Conservation (phyloP, 257 asterid species). For the Salvia miltiorrhiza region DNA sequence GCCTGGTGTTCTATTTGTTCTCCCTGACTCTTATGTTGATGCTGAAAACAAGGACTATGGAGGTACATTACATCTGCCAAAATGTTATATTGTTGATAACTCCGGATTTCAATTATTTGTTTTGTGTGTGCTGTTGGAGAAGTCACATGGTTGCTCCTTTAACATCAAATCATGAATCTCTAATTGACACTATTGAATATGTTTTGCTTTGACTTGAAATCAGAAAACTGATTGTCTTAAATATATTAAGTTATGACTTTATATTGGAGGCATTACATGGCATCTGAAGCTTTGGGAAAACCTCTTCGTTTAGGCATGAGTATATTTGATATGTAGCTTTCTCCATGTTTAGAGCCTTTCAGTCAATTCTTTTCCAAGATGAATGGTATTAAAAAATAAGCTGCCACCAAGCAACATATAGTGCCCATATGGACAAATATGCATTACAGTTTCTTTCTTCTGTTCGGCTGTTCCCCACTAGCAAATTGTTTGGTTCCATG, state of each 20-base stretch:
- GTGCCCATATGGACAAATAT: neutral
- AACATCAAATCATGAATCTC: no score
- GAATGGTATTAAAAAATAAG: neutral
- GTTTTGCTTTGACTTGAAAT: neutral
- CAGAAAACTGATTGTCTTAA: neutral
- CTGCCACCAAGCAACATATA: neutral
- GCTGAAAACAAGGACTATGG: slow-evolving; percentile 97
- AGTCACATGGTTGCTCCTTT: neutral
- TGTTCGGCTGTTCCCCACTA: no score
- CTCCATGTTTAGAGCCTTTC: neutral
- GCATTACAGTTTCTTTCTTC: neutral
- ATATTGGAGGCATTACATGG: neutral
- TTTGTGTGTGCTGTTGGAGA: neutral
- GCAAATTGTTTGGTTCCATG: no score
- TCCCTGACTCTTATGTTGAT: slow-evolving; percentile 96
- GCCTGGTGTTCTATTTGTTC: slow-evolving; percentile 96
- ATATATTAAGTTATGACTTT: neutral
- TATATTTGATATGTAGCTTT: neutral
- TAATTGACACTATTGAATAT: no score
- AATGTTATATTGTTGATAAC: neutral
- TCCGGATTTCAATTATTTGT: neutral
- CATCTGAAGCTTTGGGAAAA: neutral
- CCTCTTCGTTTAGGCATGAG: neutral
- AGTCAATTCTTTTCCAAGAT: neutral
- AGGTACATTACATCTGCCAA: slow-evolving; percentile 47